Evolutionary conservation across 1,284 basidiomycete species (phyloP).

Genomic region (Pseudozyma pruni): DNA sequence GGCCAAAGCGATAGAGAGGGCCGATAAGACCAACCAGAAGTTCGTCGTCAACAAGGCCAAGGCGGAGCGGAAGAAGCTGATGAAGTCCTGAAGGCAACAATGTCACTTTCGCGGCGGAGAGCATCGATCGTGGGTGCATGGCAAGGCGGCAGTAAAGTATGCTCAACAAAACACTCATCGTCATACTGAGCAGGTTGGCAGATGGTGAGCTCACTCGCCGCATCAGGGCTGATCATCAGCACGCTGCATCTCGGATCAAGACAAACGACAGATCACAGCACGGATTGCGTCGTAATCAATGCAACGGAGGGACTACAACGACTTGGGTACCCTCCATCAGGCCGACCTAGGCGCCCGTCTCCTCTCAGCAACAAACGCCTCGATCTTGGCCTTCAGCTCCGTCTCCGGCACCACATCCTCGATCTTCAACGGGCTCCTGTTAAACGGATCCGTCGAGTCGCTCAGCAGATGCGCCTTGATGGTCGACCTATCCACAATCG

Average conservation of each 20-base stretch:
- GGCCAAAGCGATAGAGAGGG: constrained; percentile 40
- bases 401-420: constrained; percentile 67
- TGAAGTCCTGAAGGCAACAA: constrained; percentile 25
- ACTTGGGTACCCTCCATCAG: background rate
- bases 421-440: constrained; percentile 68
- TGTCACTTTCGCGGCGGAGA: background rate
- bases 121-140: no score
- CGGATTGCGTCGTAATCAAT: no score
- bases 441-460: constrained; percentile 76
- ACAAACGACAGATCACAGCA: no score
- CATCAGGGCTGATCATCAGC: no score
- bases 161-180: no score
- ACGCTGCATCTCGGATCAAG: no score
- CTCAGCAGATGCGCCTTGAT: constrained; percentile 95
- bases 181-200: no score
- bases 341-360: constrained; percentile 12
- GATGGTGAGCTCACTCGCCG: no score
- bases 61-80: constrained; percentile 42
- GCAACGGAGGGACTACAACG: no score
- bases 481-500: constrained; percentile 86
- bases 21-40: constrained; percentile 45
- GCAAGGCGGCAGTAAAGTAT: no score
- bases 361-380: constrained; percentile 55
- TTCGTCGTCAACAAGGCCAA: constrained; percentile 27
- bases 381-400: constrained; percentile 59